Evolutionary conservation across 441 rosid species (phyloP), one percentile per base, ranked within the genome.

Genomic region (Populus hybrid): DNA sequence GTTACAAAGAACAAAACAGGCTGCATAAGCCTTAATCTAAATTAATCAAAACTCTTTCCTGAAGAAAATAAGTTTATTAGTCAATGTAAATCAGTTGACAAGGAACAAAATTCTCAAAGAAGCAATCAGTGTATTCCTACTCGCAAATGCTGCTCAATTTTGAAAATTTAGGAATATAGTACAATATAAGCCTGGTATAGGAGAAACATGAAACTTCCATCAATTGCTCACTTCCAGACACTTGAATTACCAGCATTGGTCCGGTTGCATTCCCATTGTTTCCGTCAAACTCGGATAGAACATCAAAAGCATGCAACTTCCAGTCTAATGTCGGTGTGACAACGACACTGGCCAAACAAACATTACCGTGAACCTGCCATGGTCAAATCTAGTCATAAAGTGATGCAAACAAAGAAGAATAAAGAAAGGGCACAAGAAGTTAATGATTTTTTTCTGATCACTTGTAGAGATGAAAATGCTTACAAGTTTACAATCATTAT

Each of bases 261-360:
- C 99, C 98, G 76, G 84, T 79, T 68, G 97, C 92, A 84, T 88
- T 80, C 87, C 81, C 89, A 85, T 86, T 97, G 80, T 81, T 89
- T 78, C 98, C 98, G 80, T 94, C 97, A 88, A 91, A 97, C 88
- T 97, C 98, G 7, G 98, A 93, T 65, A 94, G 85, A 77, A 94
- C 98, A 77, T 97, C 99, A 86, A 97, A 91, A 73, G 98, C 98
- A 88, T 94, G 98, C 84, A 97, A 89, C 90, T 97, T 97, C 99
- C 98, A 97, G 83, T 97, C 99, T 89, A 94, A 83, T 78, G 97
- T 92, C 83, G 88, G 98, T n/a, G 98, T 94, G 73, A 94, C 99
- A 81, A 97, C 99, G 70, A 94, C 97, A 84, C 97, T 97, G 77
- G 92, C 88, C 88, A 97, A 81, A 79, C 98, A 94, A 78, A 97